phyloP scores from a whole-genome alignment of 306 rosid species.

The Delonix regia region DNA sequence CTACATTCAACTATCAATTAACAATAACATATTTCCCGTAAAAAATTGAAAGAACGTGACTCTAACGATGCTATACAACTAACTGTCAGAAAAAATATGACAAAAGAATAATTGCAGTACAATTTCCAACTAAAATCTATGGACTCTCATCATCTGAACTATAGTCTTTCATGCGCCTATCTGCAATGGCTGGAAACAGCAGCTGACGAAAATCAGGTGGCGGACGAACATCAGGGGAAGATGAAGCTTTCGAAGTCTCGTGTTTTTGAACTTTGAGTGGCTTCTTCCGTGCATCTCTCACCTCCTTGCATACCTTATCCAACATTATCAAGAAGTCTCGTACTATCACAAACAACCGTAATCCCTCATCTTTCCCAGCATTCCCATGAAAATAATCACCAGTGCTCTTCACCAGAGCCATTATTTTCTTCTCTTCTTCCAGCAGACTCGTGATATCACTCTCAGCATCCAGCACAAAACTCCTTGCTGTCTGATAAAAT shows the following conservation, averaged over 20 bases:
- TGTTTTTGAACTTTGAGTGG: constrained; percentile 44
- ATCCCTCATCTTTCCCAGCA: constrained; percentile 87
- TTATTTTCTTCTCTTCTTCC: constrained; percentile 82
- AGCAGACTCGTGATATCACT: constrained; percentile 53
- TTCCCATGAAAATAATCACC: constrained; percentile 96
- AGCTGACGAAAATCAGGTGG: constrained; percentile 55
- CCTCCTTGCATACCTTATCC: constrained; percentile 83
- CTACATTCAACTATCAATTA: constrained; percentile 15
- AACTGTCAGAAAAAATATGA: constrained; percentile 6
- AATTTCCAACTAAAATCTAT: constrained; percentile 51
- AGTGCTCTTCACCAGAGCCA: constrained; percentile 81
- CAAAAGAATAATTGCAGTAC: constrained; percentile 36
- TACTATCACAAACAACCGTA: constrained; percentile 72
- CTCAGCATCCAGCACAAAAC: constrained; percentile 77
- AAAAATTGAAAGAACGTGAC: constrained; percentile 13
- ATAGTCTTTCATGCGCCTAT: constrained; percentile 58
- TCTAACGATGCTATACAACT: constrained; percentile 31
- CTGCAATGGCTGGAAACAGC: constrained; percentile 65
- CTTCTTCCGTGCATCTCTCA: constrained; percentile 52
- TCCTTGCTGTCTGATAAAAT: constrained; percentile 55
- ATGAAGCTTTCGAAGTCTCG: constrained; percentile 37
- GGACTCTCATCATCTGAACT: constrained; percentile 90
- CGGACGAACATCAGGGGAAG: constrained; percentile 47
- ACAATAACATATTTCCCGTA: constrained; percentile 12
- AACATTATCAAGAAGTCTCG: constrained; percentile 85